Conservation (phyloP, 2,329 filamentous ascomycete genomes). For the Ophiostoma ulmi region DNA sequence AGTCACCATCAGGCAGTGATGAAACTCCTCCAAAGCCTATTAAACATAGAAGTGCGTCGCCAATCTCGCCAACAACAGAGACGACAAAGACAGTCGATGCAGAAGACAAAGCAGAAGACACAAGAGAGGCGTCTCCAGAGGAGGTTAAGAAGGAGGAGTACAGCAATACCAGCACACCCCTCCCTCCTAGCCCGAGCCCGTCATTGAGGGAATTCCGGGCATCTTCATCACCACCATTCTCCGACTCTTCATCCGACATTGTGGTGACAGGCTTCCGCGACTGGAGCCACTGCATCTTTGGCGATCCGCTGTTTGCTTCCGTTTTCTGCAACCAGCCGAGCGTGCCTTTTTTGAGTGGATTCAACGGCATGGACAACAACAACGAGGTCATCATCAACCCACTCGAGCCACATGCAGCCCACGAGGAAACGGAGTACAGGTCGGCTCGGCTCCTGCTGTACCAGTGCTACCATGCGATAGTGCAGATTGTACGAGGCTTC, state of each 20-base stretch:
- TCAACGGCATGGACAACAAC: conserved; percentile 31
- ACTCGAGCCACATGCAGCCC: conserved; percentile 11
- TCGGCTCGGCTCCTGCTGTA: conserved; percentile 51
- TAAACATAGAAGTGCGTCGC: conserved; percentile 10
- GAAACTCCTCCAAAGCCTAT: conserved; percentile 1
- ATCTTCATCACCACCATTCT: not conserved
- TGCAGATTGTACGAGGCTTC: conserved; percentile 50
- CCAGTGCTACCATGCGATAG: conserved; percentile 52
- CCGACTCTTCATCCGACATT: conserved; percentile 26
- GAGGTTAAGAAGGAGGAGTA: not conserved
- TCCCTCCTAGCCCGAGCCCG: not conserved
- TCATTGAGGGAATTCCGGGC: not conserved
- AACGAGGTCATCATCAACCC: conserved; percentile 6
- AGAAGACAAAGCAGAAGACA: not conserved
- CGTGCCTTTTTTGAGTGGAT: conserved; percentile 46
- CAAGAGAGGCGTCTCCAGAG: not conserved
- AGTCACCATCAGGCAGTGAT: not conserved
- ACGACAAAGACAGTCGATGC: not conserved
- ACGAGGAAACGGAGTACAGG: conserved; percentile 31
- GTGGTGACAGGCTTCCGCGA: conserved; percentile 49
- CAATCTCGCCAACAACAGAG: not conserved
- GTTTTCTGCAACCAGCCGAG: conserved; percentile 45
- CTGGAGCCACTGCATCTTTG: conserved; percentile 57
- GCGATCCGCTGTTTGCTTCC: conserved; percentile 52
- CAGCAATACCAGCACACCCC: not conserved